Conservation (phyloP, 768 basidiomycete genomes). For the Vararia minispora region DNA sequence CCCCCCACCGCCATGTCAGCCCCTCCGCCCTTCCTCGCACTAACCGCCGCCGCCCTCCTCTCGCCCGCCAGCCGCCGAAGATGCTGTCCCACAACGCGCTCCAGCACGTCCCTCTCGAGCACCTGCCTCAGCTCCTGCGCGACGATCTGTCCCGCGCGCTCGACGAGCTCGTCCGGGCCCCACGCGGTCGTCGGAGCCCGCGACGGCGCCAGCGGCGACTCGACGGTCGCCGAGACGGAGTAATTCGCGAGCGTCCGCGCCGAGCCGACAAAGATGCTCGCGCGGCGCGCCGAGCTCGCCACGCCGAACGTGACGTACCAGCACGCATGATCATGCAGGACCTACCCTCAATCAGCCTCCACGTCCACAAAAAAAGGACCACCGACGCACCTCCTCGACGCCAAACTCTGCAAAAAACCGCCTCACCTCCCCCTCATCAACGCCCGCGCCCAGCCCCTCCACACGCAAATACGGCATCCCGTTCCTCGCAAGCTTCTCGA, state of each 20-base stretch:
- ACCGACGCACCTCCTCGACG: slow-evolving; percentile 52
- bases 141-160: slow-evolving; percentile 44
- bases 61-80: slow-evolving; percentile 40
- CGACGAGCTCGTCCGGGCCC: slow-evolving; percentile 41
- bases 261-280: slow-evolving; percentile 49
- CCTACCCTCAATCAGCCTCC: slow-evolving; percentile 35
- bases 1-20: slow-evolving; percentile 7
- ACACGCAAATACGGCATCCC: slow-evolving; percentile 59
- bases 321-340: slow-evolving; percentile 57
- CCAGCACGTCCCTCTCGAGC: slow-evolving; percentile 56
- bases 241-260: slow-evolving; percentile 51
- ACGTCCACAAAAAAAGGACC: slow-evolving; percentile 4
- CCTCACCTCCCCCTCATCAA: slow-evolving; percentile 58
- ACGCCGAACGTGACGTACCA: slow-evolving; percentile 78
- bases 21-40: slow-evolving; percentile 19
- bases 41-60: slow-evolving; percentile 23
- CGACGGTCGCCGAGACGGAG: slow-evolving; percentile 44
- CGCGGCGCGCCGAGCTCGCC: slow-evolving; percentile 50
- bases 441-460: slow-evolving; percentile 35
- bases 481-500: slow-evolving; percentile 46
- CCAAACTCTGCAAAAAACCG: slow-evolving; percentile 61
- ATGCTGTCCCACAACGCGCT: slow-evolving; percentile 44
- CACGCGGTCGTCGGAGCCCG: slow-evolving; percentile 33
- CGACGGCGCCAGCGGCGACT: slow-evolving; percentile 26
- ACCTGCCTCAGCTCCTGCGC: slow-evolving; percentile 40